Evolutionary conservation across 495 filamentous ascomycete genomes (phyloP), one percentile per base, ranked within the genome.

Genomic region (Penicillium herquei): DNA sequence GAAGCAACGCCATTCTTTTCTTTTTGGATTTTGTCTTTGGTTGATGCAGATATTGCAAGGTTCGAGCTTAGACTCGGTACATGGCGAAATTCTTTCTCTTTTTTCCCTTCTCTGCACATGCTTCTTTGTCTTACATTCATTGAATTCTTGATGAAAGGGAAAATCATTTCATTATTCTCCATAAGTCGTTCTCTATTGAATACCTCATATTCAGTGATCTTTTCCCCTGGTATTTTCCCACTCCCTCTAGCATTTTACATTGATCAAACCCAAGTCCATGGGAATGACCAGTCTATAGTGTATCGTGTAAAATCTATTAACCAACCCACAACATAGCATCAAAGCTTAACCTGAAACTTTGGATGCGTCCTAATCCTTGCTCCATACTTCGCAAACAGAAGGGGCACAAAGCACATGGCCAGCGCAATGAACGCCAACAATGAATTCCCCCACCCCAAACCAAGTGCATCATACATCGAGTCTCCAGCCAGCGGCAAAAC

Each of bases 401-500:
- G 55, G 6, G 76, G 76, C 26, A 73, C 56, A 41, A 14, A 30
- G 10, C 51, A 50, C 21, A 55, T 43, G 0, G 47, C 71, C 35
- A 79, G 55, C 47, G 72, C 71, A 45, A 80, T 68, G 42, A 81
- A 79, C 1, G 69, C 79, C 30, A 81, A 59, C 12, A 81, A 41
- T 11, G 66, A 73, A 37, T 70, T 74, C 0, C 73, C 79, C 78
- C 75, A 80, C 16, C 71, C 62, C 49, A 75, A 61, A 0, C 74
- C 72, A 30, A 81, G 58, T 7, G 53, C 58, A 2, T 61, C 58
- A 59, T 78, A 81, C 71, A 82, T 73, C 3, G 62, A 54, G 21
- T 64, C 58, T 1, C 71, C 72, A 7, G 72, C 75, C 30, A 80
- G 58, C 7, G 77, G 77, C 2, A 79, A 56, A 7, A 78, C 67